Conservation (phyloP, 2,329 filamentous ascomycete genomes). For the Septoria linicola region DNA sequence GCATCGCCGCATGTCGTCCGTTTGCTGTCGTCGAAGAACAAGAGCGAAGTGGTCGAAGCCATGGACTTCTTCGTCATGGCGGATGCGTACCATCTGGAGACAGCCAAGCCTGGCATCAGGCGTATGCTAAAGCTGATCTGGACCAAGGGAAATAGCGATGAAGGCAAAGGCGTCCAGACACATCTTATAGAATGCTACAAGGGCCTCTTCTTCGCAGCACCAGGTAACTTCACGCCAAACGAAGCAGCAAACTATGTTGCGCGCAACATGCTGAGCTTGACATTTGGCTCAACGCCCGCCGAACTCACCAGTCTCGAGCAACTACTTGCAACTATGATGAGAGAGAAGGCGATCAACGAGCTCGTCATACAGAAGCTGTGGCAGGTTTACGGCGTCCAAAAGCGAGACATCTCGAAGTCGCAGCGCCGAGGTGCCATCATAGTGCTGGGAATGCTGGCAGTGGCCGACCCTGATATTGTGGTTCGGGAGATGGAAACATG, state of each 20-base stretch:
- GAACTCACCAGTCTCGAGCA: slow-evolving; percentile 95
- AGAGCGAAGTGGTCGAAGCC: slow-evolving; percentile 96
- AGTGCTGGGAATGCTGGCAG: slow-evolving; percentile 91
- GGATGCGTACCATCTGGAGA: slow-evolving; percentile 93
- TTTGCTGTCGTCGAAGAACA: slow-evolving; percentile 89
- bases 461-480: slow-evolving; percentile 88
- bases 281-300: slow-evolving; percentile 90
- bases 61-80: slow-evolving; percentile 98
- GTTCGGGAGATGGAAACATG: slow-evolving; percentile 94
- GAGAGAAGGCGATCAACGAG: slow-evolving; percentile 79
- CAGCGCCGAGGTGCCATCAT: slow-evolving; percentile 94
- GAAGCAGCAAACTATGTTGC: slow-evolving; percentile 94
- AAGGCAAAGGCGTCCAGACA: slow-evolving; percentile 95
- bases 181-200: slow-evolving; percentile 97
- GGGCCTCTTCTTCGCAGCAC: slow-evolving; percentile 92
- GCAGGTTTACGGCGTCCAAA: slow-evolving; percentile 96
- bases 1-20: slow-evolving; percentile 80
- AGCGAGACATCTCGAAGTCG: slow-evolving; percentile 84
- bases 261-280: slow-evolving; percentile 98
- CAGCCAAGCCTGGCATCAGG: slow-evolving; percentile 86
- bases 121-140: slow-evolving; percentile 96
- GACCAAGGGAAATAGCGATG: slow-evolving; percentile 99
- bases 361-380: slow-evolving; percentile 88
- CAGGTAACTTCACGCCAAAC: slow-evolving; percentile 80
- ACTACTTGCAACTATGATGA: slow-evolving; percentile 96